Percentiles rank a stretch among this genome's conserved stretches.
phyloP scores from a whole-genome alignment of 768 basidiomycete species.

The Brasilioporus rufonigricans region DNA sequence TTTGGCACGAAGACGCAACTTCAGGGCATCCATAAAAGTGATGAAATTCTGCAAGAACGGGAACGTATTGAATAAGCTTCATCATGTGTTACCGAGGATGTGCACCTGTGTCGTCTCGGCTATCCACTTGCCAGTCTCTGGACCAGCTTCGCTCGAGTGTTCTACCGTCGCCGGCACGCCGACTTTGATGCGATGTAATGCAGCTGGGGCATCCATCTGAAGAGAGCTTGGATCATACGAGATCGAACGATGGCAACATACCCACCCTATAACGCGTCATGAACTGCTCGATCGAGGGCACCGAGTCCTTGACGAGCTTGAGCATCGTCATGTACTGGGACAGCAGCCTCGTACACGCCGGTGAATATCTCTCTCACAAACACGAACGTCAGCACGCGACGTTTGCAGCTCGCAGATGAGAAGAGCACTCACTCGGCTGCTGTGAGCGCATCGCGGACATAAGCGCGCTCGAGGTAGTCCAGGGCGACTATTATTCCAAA shows the following conservation, averaged over 20 bases:
- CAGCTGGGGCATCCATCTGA: constrained; percentile 94
- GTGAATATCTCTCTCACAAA: constrained; percentile 77
- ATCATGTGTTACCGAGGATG: neutral
- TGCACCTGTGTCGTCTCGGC: constrained; percentile 93
- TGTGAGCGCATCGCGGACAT: constrained; percentile 89
- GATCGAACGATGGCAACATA: neutral
- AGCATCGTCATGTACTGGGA: constrained; percentile 98
- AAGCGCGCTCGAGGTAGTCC: constrained; percentile 94
- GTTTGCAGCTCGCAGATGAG: neutral
- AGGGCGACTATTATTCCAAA: constrained; percentile 90
- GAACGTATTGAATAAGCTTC: neutral
- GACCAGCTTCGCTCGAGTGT: constrained; percentile 88
- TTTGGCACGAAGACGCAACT: constrained; percentile 90
- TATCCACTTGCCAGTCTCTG: constrained; percentile 95
- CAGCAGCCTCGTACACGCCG: constrained; percentile 89
- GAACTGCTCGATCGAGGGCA: constrained; percentile 83
- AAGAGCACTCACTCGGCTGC: constrained; percentile 74
- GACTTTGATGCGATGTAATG: constrained; percentile 83
- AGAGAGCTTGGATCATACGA: neutral
- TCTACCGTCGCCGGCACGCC: constrained; percentile 97
- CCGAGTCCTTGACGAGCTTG: constrained; percentile 89
- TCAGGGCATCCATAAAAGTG: constrained; percentile 97
- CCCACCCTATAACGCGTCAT: constrained; percentile 84
- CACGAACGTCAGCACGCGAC: constrained; percentile 5
- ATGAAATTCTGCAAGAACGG: constrained; percentile 88